Percentiles rank a stretch among this genome's conserved stretches.
Conservation (phyloP, 257 asterid species). For the Jacaranda copaia region DNA sequence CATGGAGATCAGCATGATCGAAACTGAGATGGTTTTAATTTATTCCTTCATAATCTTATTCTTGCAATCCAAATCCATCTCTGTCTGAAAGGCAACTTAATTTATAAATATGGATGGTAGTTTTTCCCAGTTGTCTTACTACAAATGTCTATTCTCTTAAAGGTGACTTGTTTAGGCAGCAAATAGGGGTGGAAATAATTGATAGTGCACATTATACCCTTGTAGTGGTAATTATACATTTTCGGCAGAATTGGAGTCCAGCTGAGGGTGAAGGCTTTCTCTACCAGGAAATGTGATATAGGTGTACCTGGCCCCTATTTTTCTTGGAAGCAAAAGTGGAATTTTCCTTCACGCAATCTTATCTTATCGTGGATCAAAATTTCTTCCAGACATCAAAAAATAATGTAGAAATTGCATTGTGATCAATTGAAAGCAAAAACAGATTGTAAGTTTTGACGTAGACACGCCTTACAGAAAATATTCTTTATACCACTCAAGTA, state of each 20-base stretch:
- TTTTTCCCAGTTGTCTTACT: not conserved
- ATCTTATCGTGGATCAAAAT: constrained; percentile 25
- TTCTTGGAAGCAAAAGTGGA: constrained; percentile 23
- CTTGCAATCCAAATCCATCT: too few relatives aligned
- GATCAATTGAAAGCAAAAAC: not conserved
- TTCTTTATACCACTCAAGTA: constrained; percentile 15
- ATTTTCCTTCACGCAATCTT: constrained; percentile 32
- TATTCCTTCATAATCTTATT: too few relatives aligned
- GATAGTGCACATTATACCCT: constrained; percentile 23
- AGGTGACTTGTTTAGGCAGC: not conserved
- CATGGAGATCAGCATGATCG: too few relatives aligned
- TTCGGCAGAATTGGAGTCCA: constrained; percentile 33
- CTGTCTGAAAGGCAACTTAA: not conserved
- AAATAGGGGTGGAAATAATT: constrained; percentile 25
- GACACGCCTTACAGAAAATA: not conserved
- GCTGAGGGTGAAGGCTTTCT: constrained; percentile 30
- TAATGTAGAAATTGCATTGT: not conserved
- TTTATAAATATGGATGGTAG: not conserved
- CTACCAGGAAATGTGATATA: constrained; percentile 36
- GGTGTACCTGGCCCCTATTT: not conserved
- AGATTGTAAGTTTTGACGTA: not conserved
- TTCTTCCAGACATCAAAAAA: constrained; percentile 20
- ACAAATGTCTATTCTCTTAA: not conserved
- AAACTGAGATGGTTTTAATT: too few relatives aligned
- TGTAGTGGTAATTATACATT: constrained; percentile 33